phyloP scores from a whole-genome alignment of 2,329 filamentous ascomycete genomes.

The Paraphaeosphaeria minitans region DNA sequence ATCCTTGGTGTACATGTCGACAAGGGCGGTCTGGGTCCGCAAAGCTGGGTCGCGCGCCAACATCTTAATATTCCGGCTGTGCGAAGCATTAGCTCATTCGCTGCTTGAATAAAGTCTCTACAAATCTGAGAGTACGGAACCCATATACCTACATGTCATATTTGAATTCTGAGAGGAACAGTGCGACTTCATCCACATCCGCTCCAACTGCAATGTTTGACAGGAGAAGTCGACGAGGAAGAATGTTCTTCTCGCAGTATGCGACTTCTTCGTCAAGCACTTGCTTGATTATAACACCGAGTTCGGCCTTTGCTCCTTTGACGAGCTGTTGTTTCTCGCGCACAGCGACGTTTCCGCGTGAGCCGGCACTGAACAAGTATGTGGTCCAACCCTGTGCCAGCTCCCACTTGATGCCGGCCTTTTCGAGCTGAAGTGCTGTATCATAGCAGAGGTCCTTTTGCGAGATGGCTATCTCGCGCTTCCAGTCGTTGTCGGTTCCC shows the following conservation, averaged over 20 bases:
- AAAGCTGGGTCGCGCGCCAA: constrained; percentile 22
- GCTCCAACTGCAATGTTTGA: constrained; percentile 35
- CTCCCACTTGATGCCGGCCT: constrained; percentile 16
- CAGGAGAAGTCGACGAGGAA: constrained; percentile 25
- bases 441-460: constrained; percentile 5
- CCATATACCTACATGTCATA: constrained; percentile 25
- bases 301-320: constrained; percentile 13
- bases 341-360: constrained; percentile 13
- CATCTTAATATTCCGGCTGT: constrained; percentile 24
- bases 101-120: not conserved
- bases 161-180: constrained; percentile 20
- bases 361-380: constrained; percentile 19
- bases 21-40: constrained; percentile 27
- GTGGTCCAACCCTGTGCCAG: constrained; percentile 17
- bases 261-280: constrained; percentile 17
- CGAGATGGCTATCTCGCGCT: not conserved
- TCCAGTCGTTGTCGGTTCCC: not conserved
- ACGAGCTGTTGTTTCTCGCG: constrained; percentile 17
- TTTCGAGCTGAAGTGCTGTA: constrained; percentile 23
- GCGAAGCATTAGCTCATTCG: not conserved
- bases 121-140: no score
- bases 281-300: constrained; percentile 17
- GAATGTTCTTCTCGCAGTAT: constrained; percentile 15
- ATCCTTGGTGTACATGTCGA: constrained; percentile 26
- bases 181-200: constrained; percentile 20